Base-by-base conservation (phyloP, 148 eudicot genomes). In the Camellia japonica region DNA sequence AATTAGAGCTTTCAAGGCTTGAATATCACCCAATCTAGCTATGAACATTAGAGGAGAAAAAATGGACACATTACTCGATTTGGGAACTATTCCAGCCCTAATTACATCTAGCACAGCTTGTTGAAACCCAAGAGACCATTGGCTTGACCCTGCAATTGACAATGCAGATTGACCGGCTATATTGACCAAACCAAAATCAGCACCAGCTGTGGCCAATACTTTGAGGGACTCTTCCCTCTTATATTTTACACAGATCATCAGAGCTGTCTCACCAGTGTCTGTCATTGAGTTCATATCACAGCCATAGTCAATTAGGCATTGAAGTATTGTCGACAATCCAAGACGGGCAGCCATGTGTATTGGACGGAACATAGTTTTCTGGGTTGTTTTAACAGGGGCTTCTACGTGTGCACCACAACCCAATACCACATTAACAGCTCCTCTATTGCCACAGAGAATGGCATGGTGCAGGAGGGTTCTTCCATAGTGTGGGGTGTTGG, bases 381-480 rank as follows among this genome's bases (percentile, higher is more conserved):
- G 68, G 59, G 87, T 73, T 80, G 93, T 87, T 81, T 73, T 85
- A 68, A 88, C 80, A 3, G 90, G 90, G 80, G 83, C 78, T 78
- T 91, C 93, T 6, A 85, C 66, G 41, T 88, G 66, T 76, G 93
- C 87, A 68, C 93, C 91, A 52, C 82, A 82, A 42, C 87, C 88
- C 19, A 96, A 66, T 3, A 96, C 86, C 46, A 86, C 82, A 16
- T 85, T 86, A 74, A 87, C 85, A 11, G 98, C 99, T 71, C 76
- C 80, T 2, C 55, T 23, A 61, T 87, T 92, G 68, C 83, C 80
- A 67, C 99, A 96, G n/a, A 96, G 94, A 58, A 96, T 87, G 83
- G 99, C 97, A 76, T 93, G 97, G 83, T 96, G 99, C 71, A 93
- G 90, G 69, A 92, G 93, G 23, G 89, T 92, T 85, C 99, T 88